phyloP scores from a whole-genome alignment of 345 rosid species.

The Aquilaria yunnanensis region DNA sequence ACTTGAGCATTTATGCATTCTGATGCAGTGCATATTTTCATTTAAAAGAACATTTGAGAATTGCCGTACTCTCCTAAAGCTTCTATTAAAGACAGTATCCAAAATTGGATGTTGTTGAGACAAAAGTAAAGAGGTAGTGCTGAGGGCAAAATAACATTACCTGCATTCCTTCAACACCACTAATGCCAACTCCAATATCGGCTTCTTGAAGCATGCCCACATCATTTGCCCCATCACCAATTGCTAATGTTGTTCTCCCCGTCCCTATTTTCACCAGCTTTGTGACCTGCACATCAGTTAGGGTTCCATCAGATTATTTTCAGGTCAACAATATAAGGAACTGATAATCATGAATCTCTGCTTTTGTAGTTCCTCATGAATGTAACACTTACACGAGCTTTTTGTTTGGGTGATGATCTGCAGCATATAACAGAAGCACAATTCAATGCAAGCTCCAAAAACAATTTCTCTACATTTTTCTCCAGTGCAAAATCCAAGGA shows the following conservation, averaged over 20 bases:
- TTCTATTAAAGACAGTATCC: too few relatives aligned
- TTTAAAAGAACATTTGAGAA: too few relatives aligned
- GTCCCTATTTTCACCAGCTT: constrained; percentile 62
- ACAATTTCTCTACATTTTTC: constrained; percentile 34
- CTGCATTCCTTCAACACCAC: constrained; percentile 94
- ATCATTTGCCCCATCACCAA: constrained; percentile 92
- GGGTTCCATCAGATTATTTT: constrained; percentile 27
- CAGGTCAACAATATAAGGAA: constrained; percentile 11
- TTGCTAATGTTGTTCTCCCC: constrained; percentile 53
- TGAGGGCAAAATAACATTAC: constrained; percentile 17
- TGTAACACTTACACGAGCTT: constrained; percentile 67
- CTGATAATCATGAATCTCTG: background rate
- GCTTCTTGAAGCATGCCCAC: constrained; percentile 93
- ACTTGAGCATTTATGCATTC: too few relatives aligned
- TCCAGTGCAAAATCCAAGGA: constrained; percentile 51
- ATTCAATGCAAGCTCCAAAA: constrained; percentile 49
- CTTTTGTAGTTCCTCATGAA: background rate
- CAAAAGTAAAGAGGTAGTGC: background rate
- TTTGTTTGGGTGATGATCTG: constrained; percentile 78
- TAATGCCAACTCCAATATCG: constrained; percentile 84
- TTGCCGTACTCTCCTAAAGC: too few relatives aligned
- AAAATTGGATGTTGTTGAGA: background rate
- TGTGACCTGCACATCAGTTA: constrained; percentile 53
- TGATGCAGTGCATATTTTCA: too few relatives aligned
- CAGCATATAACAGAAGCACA: constrained; percentile 77